These are phyloP conservation scores for Mycena indigotica DNA, from an alignment of 768 basidiomycete species.

Conservation along the genomic window DNA sequence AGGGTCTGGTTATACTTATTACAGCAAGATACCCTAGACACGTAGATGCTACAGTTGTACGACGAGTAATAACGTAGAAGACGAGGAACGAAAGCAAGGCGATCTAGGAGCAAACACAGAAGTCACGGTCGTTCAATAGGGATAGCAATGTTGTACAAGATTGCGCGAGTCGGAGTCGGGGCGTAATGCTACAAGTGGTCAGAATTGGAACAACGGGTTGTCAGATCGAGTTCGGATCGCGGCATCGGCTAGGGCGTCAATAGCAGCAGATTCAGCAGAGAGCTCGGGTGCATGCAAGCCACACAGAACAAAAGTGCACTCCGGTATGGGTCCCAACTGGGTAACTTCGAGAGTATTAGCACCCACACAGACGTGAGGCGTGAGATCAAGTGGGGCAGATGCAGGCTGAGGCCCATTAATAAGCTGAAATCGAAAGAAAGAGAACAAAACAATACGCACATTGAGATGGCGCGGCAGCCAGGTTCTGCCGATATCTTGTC, in stretches of 20 bases:
- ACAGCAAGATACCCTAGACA: conserved; percentile 2
- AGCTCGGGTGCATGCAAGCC: conserved; percentile 33
- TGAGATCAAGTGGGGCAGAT: conserved; percentile 44
- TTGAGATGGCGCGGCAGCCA: conserved; percentile 51
- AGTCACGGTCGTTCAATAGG: not conserved
- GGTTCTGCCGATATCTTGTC: conserved; percentile 32
- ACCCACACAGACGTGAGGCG: conserved; percentile 43
- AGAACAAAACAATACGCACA: conserved; percentile 28
- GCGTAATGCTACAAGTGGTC: conserved; percentile 16
- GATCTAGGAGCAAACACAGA: not conserved
- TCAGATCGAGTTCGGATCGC: not conserved
- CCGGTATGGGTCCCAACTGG: conserved; percentile 45
- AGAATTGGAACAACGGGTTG: not conserved
- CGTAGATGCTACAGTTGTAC: not conserved
- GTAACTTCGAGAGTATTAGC: conserved; percentile 52
- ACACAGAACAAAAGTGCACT: conserved; percentile 47
- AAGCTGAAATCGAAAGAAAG: no score
- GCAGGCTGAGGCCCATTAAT: no score
- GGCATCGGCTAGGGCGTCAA: conserved; percentile 1
- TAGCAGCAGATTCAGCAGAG: no score
- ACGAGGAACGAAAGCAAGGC: not conserved
- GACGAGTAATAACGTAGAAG: not conserved
- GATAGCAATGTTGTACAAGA: conserved; percentile 17
- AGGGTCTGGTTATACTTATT: conserved; percentile 2
- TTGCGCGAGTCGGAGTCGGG: not conserved